Evolutionary conservation across 805 yeast species (phyloP).

Genomic region (Zygoascus biomembranicola): DNA sequence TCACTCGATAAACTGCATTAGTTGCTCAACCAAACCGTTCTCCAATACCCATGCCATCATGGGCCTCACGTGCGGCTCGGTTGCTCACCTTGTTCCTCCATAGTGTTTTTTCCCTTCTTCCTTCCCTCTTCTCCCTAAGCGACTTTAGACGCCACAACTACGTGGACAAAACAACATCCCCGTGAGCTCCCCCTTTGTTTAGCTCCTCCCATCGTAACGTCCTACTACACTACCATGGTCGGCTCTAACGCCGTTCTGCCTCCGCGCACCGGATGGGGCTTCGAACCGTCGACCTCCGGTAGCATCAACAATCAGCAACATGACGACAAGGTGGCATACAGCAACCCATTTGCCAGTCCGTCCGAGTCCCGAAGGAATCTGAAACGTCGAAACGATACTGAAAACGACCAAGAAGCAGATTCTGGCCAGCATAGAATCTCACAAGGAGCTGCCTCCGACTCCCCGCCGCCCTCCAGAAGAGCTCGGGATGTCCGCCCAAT

Average conservation of each 20-base stretch:
- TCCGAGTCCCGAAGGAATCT: not conserved
- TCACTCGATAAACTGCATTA: too few relatives aligned
- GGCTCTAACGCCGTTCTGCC: slow-evolving; percentile 16
- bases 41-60: too few relatives aligned
- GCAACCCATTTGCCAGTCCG: not conserved
- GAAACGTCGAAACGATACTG: not conserved
- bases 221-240: not conserved
- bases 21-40: too few relatives aligned
- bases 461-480: not conserved
- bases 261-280: slow-evolving; percentile 21
- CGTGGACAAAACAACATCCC: not conserved
- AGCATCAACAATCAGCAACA: not conserved
- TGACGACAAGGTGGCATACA: not conserved
- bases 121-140: not conserved
- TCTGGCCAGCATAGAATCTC: not conserved
- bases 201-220: not conserved
- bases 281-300: slow-evolving; percentile 4
- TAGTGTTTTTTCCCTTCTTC: not conserved
- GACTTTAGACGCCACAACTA: not conserved
- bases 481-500: not conserved
- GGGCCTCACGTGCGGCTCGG: too few relatives aligned
- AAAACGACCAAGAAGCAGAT: not conserved
- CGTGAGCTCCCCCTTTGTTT: not conserved
- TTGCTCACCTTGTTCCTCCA: too few relatives aligned
- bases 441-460: not conserved